These are phyloP conservation scores for Monosporascus sp. DNA, from an alignment of 2,329 filamentous ascomycete species.

Conservation along the genomic window DNA sequence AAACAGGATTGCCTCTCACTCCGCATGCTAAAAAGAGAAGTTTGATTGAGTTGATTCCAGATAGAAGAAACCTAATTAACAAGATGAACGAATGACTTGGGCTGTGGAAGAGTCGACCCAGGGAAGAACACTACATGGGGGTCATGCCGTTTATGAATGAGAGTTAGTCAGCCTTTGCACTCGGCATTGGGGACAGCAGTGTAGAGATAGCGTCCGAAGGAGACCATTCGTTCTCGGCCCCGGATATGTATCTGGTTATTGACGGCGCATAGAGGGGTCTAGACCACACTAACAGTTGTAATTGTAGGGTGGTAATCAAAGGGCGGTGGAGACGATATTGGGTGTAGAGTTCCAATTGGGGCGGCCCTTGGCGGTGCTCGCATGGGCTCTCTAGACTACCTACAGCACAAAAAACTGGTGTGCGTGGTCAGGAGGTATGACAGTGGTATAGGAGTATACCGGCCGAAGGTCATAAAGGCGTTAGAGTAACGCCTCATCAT, in stretches of 20 bases:
- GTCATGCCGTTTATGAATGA: not conserved
- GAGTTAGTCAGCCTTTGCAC: not conserved
- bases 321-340: not conserved
- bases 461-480: too few relatives aligned
- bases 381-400: not conserved
- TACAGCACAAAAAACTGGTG: too few relatives aligned
- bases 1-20: too few relatives aligned
- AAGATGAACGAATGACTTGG: not conserved
- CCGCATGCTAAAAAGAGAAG: too few relatives aligned
- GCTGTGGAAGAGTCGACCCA: not conserved
- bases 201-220: not conserved
- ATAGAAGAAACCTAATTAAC: not conserved
- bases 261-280: not conserved
- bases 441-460: too few relatives aligned
- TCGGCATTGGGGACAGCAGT: not conserved
- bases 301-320: not conserved
- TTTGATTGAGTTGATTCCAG: too few relatives aligned
- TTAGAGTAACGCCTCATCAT: too few relatives aligned
- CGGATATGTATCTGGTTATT: not conserved
- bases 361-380: not conserved
- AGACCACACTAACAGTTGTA: not conserved
- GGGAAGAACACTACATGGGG: not conserved
- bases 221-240: not conserved
- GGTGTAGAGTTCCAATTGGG: not conserved
- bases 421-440: too few relatives aligned